A percentile compares a stretch with the other conserved stretches of the same genome.
These are phyloP conservation scores for Phtheirospermum japonicum DNA, from an alignment of 257 asterid species.

Conservation along the genomic window DNA sequence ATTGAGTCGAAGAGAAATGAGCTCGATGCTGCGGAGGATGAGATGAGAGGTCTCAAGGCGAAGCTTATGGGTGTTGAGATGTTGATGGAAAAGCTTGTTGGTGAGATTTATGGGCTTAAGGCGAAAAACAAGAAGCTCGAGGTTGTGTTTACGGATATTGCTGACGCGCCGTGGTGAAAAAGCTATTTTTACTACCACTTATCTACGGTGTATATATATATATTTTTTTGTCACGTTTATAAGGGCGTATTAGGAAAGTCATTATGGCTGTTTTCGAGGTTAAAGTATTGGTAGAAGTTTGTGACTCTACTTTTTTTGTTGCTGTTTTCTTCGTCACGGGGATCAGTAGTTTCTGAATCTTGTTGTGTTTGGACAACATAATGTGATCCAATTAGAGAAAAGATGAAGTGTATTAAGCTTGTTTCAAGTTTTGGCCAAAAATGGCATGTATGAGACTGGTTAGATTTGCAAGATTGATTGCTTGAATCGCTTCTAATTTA, in stretches of 20 bases:
- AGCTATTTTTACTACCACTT: not conserved
- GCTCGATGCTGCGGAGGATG: constrained; percentile 32
- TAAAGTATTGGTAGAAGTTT: too few relatives aligned
- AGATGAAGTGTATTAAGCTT: not conserved
- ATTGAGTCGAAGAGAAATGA: constrained; percentile 37
- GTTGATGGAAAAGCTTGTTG: constrained; percentile 26
- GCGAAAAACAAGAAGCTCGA: constrained; percentile 26
- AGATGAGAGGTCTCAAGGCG: constrained; percentile 30
- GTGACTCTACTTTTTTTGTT: too few relatives aligned
- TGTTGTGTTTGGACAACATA: constrained; percentile 3
- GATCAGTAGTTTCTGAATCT: constrained; percentile 1
- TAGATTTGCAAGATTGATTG: too few relatives aligned
- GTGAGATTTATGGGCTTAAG: constrained; percentile 40
- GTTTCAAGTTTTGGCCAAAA: too few relatives aligned
- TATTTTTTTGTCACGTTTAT: not conserved
- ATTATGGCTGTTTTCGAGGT: not conserved
- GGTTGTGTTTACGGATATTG: constrained; percentile 34
- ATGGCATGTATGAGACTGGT: too few relatives aligned
- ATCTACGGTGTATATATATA: too few relatives aligned
- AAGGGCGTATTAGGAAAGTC: too few relatives aligned
- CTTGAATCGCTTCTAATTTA: too few relatives aligned
- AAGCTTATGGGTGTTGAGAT: constrained; percentile 26
- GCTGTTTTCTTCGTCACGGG: not conserved
- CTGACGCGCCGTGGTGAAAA: constrained; percentile 56
- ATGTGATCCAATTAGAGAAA: not conserved